Percentiles rank a stretch among this genome's conserved stretches.
phyloP scores from a whole-genome alignment of 2,329 filamentous ascomycete genomes.

The Nakataea oryzae region DNA sequence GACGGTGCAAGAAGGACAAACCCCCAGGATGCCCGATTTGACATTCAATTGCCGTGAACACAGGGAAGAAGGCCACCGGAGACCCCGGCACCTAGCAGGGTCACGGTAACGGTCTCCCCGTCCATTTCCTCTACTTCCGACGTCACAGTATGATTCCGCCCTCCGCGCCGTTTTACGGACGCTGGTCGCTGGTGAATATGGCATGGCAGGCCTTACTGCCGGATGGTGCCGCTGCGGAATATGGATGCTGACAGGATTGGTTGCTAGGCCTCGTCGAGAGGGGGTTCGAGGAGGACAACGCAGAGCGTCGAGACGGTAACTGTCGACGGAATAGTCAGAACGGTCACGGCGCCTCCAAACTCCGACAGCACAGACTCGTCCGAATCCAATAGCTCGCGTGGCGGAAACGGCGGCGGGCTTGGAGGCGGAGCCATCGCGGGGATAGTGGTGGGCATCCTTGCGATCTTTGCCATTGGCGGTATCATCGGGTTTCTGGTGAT shows the following conservation, averaged over 20 bases:
- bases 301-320: slow-evolving; percentile 40
- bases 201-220: background rate
- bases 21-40: background rate
- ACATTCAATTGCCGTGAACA: background rate
- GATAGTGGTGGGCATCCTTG: slow-evolving; percentile 37
- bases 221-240: background rate
- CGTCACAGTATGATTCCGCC: background rate
- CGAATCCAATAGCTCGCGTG: slow-evolving; percentile 1
- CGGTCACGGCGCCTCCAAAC: slow-evolving; percentile 38
- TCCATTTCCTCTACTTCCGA: background rate
- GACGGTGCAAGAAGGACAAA: background rate
- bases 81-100: background rate
- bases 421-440: slow-evolving; percentile 39
- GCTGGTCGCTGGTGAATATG: background rate
- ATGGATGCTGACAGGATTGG: background rate
- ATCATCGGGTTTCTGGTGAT: slow-evolving; percentile 29
- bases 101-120: background rate
- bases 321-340: slow-evolving; percentile 39
- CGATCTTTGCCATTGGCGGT: slow-evolving; percentile 13
- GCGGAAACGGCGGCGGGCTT: slow-evolving; percentile 18
- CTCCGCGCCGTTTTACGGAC: background rate
- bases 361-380: slow-evolving; percentile 7
- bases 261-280: background rate
- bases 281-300: background rate
- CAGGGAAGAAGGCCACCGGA: background rate